phyloP scores from a whole-genome alignment of 164 flowering plant genomes.

The Taxillus chinensis region DNA sequence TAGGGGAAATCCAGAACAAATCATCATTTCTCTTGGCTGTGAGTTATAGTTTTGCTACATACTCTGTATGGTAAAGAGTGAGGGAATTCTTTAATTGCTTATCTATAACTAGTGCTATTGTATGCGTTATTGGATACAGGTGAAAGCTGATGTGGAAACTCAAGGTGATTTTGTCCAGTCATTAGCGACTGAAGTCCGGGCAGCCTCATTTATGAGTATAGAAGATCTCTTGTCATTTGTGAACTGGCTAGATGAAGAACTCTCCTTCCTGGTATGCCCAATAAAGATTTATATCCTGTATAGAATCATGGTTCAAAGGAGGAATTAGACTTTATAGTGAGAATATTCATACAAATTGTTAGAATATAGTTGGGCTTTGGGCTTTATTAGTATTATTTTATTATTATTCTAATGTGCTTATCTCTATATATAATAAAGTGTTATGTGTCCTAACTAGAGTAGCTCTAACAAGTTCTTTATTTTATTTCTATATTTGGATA shows the following conservation, averaged over 20 bases:
- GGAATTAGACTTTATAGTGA: too few relatives aligned
- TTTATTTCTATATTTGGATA: too few relatives aligned
- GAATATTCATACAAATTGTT: too few relatives aligned
- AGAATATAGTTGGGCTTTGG: too few relatives aligned
- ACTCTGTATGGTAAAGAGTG: background rate
- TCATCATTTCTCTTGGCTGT: slow-evolving; percentile 91
- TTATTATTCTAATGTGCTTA: too few relatives aligned
- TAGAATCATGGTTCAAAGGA: too few relatives aligned
- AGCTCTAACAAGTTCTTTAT: too few relatives aligned
- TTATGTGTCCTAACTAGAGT: too few relatives aligned
- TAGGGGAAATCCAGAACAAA: slow-evolving; percentile 91
- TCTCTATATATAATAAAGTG: too few relatives aligned
- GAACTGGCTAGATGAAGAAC: slow-evolving; percentile 98
- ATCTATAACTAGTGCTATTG: background rate
- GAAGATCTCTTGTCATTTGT: slow-evolving; percentile 85
- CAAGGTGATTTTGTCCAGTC: slow-evolving; percentile 98
- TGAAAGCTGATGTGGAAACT: slow-evolving; percentile 97
- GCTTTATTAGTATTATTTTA: too few relatives aligned
- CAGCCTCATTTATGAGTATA: slow-evolving; percentile 61
- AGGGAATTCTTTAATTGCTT: background rate
- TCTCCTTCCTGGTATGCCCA: slow-evolving; percentile 82
- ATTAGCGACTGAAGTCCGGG: slow-evolving; percentile 86
- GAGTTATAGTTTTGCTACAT: slow-evolving; percentile 15
- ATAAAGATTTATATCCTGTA: background rate
- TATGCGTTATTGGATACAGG: slow-evolving; percentile 35